These are phyloP conservation scores for Cinnamomum chago DNA, from an alignment of 164 flowering plant species.

Conservation along the genomic window DNA sequence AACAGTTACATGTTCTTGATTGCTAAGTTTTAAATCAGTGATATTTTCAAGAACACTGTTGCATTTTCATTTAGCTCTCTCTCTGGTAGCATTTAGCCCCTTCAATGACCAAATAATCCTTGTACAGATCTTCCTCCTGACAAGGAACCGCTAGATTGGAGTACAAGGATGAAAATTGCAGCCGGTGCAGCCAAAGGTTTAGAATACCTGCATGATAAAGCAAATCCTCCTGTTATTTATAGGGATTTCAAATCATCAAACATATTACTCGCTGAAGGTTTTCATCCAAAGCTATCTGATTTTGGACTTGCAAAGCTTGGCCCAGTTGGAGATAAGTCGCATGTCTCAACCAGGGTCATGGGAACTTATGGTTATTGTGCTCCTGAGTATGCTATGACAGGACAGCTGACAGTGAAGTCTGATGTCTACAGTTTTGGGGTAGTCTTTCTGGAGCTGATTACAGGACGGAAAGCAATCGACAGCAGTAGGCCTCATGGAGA, in stretches of 20 bases:
- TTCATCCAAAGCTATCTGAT: constrained; percentile 70
- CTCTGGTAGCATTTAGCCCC: too few species aligned
- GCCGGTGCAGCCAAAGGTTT: constrained; percentile 74
- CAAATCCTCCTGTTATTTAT: constrained; percentile 65
- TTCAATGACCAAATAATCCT: constrained; percentile 4
- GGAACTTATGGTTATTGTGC: constrained; percentile 59
- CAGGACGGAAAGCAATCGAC: constrained; percentile 48
- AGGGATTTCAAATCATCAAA: constrained; percentile 70
- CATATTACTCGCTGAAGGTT: constrained; percentile 51
- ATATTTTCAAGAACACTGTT: too few species aligned
- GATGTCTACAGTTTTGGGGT: constrained; percentile 59
- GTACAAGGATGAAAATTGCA: constrained; percentile 72
- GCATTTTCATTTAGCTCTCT: too few species aligned
- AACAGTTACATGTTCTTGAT: too few species aligned
- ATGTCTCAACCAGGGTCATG: constrained; percentile 57
- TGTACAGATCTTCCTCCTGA: constrained; percentile 37
- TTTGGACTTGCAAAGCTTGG: constrained; percentile 64
- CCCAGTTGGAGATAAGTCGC: constrained; percentile 42
- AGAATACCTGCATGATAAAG: constrained; percentile 56
- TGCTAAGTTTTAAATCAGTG: too few species aligned
- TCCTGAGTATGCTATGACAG: constrained; percentile 56
- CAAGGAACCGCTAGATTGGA: constrained; percentile 62
- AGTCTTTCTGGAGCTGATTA: constrained; percentile 46
- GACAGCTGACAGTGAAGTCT: constrained; percentile 46
- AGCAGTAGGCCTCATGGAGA: constrained; percentile 30